Evolutionary conservation across 108 stramenopile genomes (phyloP), one percentile per base, ranked within the genome.

Genomic region (Seminavis robusta): DNA sequence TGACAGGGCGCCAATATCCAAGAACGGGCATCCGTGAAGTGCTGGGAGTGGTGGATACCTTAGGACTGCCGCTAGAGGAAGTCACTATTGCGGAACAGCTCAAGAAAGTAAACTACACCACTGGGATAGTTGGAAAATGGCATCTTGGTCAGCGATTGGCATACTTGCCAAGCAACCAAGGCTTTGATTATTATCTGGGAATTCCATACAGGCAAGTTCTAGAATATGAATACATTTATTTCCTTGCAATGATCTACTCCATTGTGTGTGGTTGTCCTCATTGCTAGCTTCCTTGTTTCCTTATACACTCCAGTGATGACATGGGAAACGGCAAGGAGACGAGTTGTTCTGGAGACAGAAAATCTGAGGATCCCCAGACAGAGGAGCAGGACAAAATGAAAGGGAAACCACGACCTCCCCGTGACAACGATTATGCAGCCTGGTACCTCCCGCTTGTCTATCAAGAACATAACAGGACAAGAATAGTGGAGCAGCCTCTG

Each of bases 121-220:
- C 85, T 15, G 69, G 49, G 23, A 74, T 76, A 43, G 52, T 83
- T 17, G 85, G 84, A 16, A 85, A 85, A 43, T 85, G 84, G 84
- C 84, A 85, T 52, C 53, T 85, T 10, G 84, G 84, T 4, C 74
- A 76, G 11, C 47, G 73, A 30, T 52, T 59, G 39, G 63, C 59
- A 16, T 77, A 73, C 43, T 47, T 82, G 21, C 85, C 81, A 17
- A 57, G 54, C 7, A 73, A 76, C 48, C 73, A 66, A 32, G 85
- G 85, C 15, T 86, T 86, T 63, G 85, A 86, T 31, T 52, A 46
- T 37, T 86, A 66, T 49, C 63, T 81, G 13, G 84, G 84, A 17
- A 73, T n/a, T n/a, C n/a, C n/a, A n/a, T n/a, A n/a, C n/a, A n/a
- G n/a, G n/a, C n/a, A n/a, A n/a, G n/a, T n/a, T n/a, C n/a, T n/a